Evolutionary conservation across 192 early-diverging fungal species (phyloP), one percentile per base, ranked within the genome.

Genomic region (Anaeromyces robustus): DNA sequence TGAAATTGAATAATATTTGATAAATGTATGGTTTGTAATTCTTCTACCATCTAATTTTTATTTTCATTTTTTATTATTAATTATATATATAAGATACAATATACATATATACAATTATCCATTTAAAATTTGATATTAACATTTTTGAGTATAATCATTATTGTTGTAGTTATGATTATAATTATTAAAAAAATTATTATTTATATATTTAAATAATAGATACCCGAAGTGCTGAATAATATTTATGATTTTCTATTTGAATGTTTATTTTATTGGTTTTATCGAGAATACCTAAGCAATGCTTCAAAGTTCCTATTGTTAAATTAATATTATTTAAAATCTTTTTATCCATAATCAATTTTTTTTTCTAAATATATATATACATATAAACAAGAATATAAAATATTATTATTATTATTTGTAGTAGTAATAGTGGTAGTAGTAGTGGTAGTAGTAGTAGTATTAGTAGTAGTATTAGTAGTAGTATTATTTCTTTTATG

Each of bases 161-260:
- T n/a, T n/a, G n/a, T n/a, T n/a, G n/a, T n/a, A n/a, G n/a, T n/a
- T n/a, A n/a, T n/a, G n/a, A n/a, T n/a, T n/a, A n/a, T n/a, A n/a
- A n/a, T n/a, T n/a, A n/a, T n/a, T n/a, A n/a, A n/a, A n/a, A n/a
- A n/a, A n/a, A n/a, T n/a, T n/a, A n/a, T n/a, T n/a, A n/a, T n/a
- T n/a, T n/a, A n/a, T n/a, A n/a, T n/a, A n/a, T n/a, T n/a, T n/a
- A n/a, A n/a, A n/a, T n/a, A n/a, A n/a, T n/a, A n/a, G n/a, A 52
- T 87, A 95, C 94, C 83, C 92, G 87, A n/a, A 99, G 89, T 7
- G 96, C 94, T 12, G 94, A 92, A 84, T 96, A 97, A 85, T 97
- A 97, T 87, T 96, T 95, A 81, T 89, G 89, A 29, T 90, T 87
- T 34, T 90, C 91, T 29, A 98, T 90, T 81, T 94, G 91, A 52